phyloP scores from a whole-genome alignment of 345 rosid genomes.

The Mercurialis annua region DNA sequence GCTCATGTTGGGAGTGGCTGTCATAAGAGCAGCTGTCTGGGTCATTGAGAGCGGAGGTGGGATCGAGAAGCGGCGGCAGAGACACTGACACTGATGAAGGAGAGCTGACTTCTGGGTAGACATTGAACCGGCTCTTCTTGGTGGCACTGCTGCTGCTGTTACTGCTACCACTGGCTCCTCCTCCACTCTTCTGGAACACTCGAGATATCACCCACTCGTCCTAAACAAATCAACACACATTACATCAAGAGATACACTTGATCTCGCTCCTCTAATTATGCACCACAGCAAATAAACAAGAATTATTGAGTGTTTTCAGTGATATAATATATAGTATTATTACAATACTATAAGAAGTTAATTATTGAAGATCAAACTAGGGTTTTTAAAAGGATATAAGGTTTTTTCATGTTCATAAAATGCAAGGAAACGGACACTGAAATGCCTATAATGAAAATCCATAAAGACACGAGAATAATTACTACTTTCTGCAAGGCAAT shows the following conservation, averaged over 20 bases:
- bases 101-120: slow-evolving; percentile 52
- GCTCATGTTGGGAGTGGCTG: slow-evolving; percentile 54
- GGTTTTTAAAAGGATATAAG: too few relatives aligned
- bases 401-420: not conserved
- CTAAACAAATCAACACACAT: slow-evolving; percentile 22
- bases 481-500: not conserved
- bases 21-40: slow-evolving; percentile 56
- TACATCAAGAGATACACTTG: too few relatives aligned
- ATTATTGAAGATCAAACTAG: too few relatives aligned
- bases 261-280: too few relatives aligned
- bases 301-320: too few relatives aligned
- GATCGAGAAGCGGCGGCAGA: slow-evolving; percentile 76
- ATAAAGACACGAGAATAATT: not conserved
- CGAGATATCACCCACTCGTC: slow-evolving; percentile 96
- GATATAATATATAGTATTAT: too few relatives aligned
- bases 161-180: slow-evolving; percentile 26
- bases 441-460: not conserved
- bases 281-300: too few relatives aligned
- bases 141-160: slow-evolving; percentile 19
- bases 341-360: too few relatives aligned
- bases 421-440: not conserved
- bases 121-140: slow-evolving; percentile 42
- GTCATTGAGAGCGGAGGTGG: slow-evolving; percentile 20
- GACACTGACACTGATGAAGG: slow-evolving; percentile 69
- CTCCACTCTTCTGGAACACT: slow-evolving; percentile 65